Evolutionary conservation across 169 alveolate genomes (phyloP), one percentile per base, ranked within the genome.

Genomic region (Blepharisma undulans): DNA sequence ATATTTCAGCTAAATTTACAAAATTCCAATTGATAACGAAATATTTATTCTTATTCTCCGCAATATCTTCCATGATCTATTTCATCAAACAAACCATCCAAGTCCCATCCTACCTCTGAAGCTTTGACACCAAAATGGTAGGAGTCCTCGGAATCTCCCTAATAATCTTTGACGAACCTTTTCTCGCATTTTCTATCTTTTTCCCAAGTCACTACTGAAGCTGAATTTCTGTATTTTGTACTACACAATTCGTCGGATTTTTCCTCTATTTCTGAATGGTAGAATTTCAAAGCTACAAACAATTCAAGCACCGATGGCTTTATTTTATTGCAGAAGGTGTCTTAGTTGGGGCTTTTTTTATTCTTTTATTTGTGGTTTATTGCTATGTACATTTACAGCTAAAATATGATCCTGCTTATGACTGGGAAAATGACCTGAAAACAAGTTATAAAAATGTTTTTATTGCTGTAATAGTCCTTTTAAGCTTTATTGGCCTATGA

Each of bases 151-250:
- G 91, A 1, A 22, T 27, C 14, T 71, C 84, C 5, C 27, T 86
- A 27, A 71, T 86, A 22, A 27, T 86, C 32, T 86, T 86, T 66
- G 72, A 86, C 72, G 84, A 86, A 27, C 91, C 91, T 86, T 86
- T 86, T 25, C 66, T 71, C 6, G 48, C 72, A 22, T 86, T 36
- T 25, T 19, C 80, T 25, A 86, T 86, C 7, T 30, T 25, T 33
- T 72, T 30, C 72, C 48, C 72, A 2, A 86, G 84, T 22, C 72
- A 27, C 14, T 60, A 61, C 27, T 86, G 80, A 36, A 86, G 91
- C 34, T 86, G 74, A 27, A 66, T 48, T 10, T 71, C 91, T 12
- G 91, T 25, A 19, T 72, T 86, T 71, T 86, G 84, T 72, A 72
- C 22, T 1, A 86, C 91, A 29, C 84, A 86, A 32, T 86, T 86